Evolutionary conservation across 73 alveolate species (phyloP), one percentile per base, ranked within the genome.

Genomic region (Urostyla sp.): DNA sequence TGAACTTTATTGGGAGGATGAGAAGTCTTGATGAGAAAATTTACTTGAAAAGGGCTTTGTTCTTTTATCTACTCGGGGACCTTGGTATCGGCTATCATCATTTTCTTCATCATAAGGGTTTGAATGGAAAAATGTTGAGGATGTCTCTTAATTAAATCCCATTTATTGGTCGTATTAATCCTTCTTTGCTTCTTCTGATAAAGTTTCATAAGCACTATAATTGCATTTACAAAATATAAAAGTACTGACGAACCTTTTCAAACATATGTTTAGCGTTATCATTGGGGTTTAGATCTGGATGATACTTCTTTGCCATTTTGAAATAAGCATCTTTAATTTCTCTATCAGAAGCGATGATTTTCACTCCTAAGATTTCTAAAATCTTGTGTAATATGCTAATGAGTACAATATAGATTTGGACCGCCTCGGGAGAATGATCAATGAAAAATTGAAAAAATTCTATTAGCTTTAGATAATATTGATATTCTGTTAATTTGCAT

Each of bases 231-330:
- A n/a, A 1, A 11, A 21, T 10, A 30, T 6, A 8, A 27, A 3
- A 7, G 37, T 63, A 63, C 51, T 72, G 69, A 52, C 11, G 35
- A 1, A 87, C 79, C 45, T 87, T 55, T 10, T 57, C 86, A 60
- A 87, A 87, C 43, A 81, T 87, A 1, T 34, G 72, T 27, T 75
- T 18, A 6, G 91, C 86, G 30, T 44, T 80, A 8, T 18, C 35
- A 28, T 53, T 26, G 7, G 85, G 85, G 45, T 89, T 89, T 18
- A 53, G 48, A 78, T 89, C 96, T 13, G 96, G 96, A 83, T 89
- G 96, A 50, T 55, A 85, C 50, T 89, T 89, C 75, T 85, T 89
- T 13, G 96, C 96, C 34, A 85, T 37, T 48, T 61, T 55, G 37
- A 57, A 78, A 67, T 89, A 89, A 10, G 92, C 87, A 44, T 61